phyloP scores from a whole-genome alignment of 805 yeast species.

The Barnettozyma vustinii region DNA sequence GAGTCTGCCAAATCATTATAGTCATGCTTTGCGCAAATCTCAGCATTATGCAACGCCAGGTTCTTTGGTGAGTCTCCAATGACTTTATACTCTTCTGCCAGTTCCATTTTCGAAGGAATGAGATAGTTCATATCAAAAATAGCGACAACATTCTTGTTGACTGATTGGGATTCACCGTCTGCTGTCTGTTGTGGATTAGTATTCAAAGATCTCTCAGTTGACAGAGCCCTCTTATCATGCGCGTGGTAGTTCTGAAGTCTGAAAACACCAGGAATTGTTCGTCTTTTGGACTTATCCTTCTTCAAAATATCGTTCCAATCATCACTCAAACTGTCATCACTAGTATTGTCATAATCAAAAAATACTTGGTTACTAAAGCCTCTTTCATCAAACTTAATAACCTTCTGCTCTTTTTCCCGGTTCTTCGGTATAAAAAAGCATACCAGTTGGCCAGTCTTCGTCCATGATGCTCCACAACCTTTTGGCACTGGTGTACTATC shows the following conservation, averaged over 20 bases:
- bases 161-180: not conserved
- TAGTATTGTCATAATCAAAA: conserved; percentile 25
- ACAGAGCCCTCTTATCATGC: conserved; percentile 3
- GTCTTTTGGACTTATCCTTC: conserved; percentile 44
- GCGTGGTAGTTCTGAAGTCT: conserved; percentile 18
- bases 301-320: conserved; percentile 65
- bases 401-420: conserved; percentile 34
- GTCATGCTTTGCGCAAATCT: conserved; percentile 61
- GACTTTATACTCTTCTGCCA: conserved; percentile 63
- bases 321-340: conserved; percentile 56
- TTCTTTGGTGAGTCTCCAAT: conserved; percentile 59
- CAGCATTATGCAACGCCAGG: conserved; percentile 64
- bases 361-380: conserved; percentile 38
- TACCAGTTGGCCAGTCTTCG: conserved; percentile 68
- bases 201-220: conserved; percentile 21
- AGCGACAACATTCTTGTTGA: conserved; percentile 49
- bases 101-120: conserved; percentile 68
- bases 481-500: conserved; percentile 90
- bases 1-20: conserved; percentile 60
- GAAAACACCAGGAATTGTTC: conserved; percentile 44
- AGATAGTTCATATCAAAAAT: conserved; percentile 62
- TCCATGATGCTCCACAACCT: conserved; percentile 91
- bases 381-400: conserved; percentile 48
- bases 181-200: conserved; percentile 5
- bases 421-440: conserved; percentile 71